These are phyloP conservation scores for Cladophialophora immunda DNA, from an alignment of 2,329 filamentous ascomycete species.

Conservation along the genomic window DNA sequence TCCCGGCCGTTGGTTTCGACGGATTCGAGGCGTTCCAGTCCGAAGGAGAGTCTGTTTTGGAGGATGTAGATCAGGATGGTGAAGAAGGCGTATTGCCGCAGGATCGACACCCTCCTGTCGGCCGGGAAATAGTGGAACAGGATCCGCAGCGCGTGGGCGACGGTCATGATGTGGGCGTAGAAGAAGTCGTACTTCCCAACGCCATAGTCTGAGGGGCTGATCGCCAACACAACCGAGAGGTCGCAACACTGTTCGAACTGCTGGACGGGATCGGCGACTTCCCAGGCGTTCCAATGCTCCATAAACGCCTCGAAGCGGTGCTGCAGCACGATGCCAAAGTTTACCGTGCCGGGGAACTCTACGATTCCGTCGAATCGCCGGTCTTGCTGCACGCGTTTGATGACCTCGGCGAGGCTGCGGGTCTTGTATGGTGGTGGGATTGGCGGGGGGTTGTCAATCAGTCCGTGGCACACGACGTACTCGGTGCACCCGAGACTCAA, in stretches of 20 bases:
- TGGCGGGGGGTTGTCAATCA: conserved; percentile 15
- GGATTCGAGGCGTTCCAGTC: not conserved
- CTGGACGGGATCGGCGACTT: not conserved
- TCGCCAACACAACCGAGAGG: conserved; percentile 13
- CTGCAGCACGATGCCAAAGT: conserved; percentile 5
- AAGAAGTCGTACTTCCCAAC: conserved; percentile 26
- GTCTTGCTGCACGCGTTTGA: conserved; percentile 16
- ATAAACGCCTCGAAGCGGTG: conserved; percentile 5
- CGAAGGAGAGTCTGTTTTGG: conserved; percentile 11
- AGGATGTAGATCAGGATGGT: conserved; percentile 20
- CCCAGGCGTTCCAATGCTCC: conserved; percentile 28
- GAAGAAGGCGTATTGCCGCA: conserved; percentile 20
- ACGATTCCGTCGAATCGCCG: conserved; percentile 24
- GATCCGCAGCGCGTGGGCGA: conserved; percentile 20
- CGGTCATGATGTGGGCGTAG: conserved; percentile 23
- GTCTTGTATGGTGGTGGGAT: conserved; percentile 25
- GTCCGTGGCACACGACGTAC: conserved; percentile 12
- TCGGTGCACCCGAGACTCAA: conserved; percentile 28
- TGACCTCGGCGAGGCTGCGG: conserved; percentile 13
- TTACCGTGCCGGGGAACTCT: conserved; percentile 15
- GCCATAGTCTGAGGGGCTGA: conserved; percentile 1
- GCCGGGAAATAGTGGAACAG: conserved; percentile 7
- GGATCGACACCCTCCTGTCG: conserved; percentile 4
- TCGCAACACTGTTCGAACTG: conserved; percentile 23
- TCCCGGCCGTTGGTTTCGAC: conserved; percentile 8